Base-by-base conservation (phyloP, 345 rosid genomes). In the Euphorbia pulcherrima region DNA sequence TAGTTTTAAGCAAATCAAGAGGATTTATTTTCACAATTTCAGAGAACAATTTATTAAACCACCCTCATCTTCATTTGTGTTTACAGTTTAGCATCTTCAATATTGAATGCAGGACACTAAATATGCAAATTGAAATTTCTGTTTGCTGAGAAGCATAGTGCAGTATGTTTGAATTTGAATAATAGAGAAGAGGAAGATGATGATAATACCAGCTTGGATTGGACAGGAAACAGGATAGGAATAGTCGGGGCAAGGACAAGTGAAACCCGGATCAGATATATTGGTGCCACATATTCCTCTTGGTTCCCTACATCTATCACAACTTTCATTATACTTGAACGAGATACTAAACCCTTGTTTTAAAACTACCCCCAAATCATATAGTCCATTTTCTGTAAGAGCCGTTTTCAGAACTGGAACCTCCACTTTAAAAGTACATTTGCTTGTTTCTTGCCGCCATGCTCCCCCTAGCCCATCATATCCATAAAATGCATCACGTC, bases 251-350 rank as follows among this genome's bases (percentile, higher is more conserved):
- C 85, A 84, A 67, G 33, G 44, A 51, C 90, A 88, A 2, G n/a
- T 50, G 60, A 88, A 88, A 6, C 1, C 39, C 2, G 65, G 8
- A 0, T 46, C 16, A 16, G 0, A 17, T 9, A 11, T 0, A 26
- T 79, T 74, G 23, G 79, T 54, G 14, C 90, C 95, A 64, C 92
- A 87, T 14, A 72, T 24, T n/a, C 94, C 92, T 0, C 14, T 5
- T 1, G 89, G 76, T 1, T 0, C 8, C 16, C 6, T 0, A 9
- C 92, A 90, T 0, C 0, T 0, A 0, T 2, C 14, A 69, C 97
- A 87, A 8, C 0, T 13, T 11, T 71, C 9, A 0, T 0, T 23
- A 30, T 74, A 75, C 6, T 11, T 20, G 58, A 54, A 74, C 7
- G 60, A 16, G 27, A 81, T 41, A 0, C 68, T 67, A 17, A 85